A percentile compares a stretch with the other conserved stretches of the same genome.
These are phyloP conservation scores for Stevia rebaudiana DNA, from an alignment of 140 eudicot genomes.

Conservation along the genomic window DNA sequence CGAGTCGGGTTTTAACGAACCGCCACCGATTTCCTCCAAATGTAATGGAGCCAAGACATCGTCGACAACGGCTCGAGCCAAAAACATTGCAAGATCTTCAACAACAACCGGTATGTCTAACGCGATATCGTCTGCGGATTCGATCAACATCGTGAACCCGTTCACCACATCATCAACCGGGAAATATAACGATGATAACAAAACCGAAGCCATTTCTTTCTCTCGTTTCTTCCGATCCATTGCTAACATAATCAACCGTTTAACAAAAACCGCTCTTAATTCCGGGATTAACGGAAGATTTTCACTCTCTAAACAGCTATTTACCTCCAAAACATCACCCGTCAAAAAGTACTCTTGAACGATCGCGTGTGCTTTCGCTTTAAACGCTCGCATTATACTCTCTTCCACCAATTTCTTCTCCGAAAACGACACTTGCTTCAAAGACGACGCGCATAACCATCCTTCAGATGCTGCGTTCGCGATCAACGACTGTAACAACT, in stretches of 20 bases:
- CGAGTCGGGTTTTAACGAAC: slow-evolving; percentile 37
- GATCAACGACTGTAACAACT: slow-evolving; percentile 57
- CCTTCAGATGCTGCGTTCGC: slow-evolving; percentile 92
- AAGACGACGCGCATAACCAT: slow-evolving; percentile 79
- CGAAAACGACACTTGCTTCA: slow-evolving; percentile 43
- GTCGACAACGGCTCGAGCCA: slow-evolving; percentile 83
- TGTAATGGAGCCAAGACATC: slow-evolving; percentile 84
- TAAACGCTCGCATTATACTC: slow-evolving; percentile 46
- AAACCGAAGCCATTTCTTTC: slow-evolving; percentile 90
- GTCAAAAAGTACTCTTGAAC: slow-evolving; percentile 73
- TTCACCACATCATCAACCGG: slow-evolving; percentile 74
- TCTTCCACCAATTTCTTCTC: slow-evolving; percentile 51
- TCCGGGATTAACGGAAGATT: slow-evolving; percentile 46
- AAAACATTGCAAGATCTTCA: slow-evolving; percentile 81
- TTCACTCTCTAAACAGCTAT: slow-evolving; percentile 53
- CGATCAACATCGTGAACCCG: slow-evolving; percentile 75
- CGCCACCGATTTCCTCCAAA: slow-evolving; percentile 61
- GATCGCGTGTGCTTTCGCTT: slow-evolving; percentile 64
- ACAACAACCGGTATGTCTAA: slow-evolving; percentile 72
- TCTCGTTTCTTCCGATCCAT: slow-evolving; percentile 89
- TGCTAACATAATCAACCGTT: slow-evolving; percentile 65
- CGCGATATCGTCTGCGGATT: slow-evolving; percentile 85
- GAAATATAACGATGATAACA: slow-evolving; percentile 67
- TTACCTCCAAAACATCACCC: slow-evolving; percentile 68
- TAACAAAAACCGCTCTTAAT: slow-evolving; percentile 63